Percentiles rank a stretch among this genome's conserved stretches.
phyloP scores from a whole-genome alignment of 1,139 yeast genomes.

The Taiozyma sp. region DNA sequence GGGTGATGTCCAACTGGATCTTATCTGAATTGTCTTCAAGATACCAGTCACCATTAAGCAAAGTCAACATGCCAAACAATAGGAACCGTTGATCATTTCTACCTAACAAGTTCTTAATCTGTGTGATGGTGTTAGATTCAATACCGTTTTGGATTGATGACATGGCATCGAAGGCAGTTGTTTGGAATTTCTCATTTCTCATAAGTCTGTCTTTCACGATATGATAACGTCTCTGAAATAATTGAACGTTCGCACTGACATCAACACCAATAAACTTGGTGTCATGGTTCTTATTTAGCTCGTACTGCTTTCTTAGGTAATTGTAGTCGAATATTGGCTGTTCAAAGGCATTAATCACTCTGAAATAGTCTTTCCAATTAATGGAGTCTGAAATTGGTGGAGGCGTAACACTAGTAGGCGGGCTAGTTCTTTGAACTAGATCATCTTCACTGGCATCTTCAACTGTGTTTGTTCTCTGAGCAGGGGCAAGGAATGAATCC shows the following conservation, averaged over 20 bases:
- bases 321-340: constrained; percentile 72
- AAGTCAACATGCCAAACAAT: constrained; percentile 70
- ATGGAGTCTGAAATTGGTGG: constrained; percentile 25
- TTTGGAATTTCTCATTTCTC: constrained; percentile 64
- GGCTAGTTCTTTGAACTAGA: constrained; percentile 10
- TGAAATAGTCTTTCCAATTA: constrained; percentile 73
- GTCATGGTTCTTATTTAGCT: constrained; percentile 22
- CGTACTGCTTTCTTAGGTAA: constrained; percentile 60
- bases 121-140: constrained; percentile 53
- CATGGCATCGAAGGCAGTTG: constrained; percentile 29
- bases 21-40: constrained; percentile 80
- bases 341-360: constrained; percentile 55
- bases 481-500: constrained; percentile 15
- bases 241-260: constrained; percentile 29
- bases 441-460: constrained; percentile 26
- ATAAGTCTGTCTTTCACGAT: constrained; percentile 65
- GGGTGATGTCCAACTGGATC: constrained; percentile 59
- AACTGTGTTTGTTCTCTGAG: constrained; percentile 32
- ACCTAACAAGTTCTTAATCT: constrained; percentile 81
- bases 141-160: constrained; percentile 26
- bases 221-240: constrained; percentile 49
- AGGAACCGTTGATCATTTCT: constrained; percentile 74
- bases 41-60: constrained; percentile 63
- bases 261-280: constrained; percentile 24
- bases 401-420: constrained; percentile 24